Base-by-base conservation (phyloP, 306 rosid species). In the Begonia loranthoides region DNA sequence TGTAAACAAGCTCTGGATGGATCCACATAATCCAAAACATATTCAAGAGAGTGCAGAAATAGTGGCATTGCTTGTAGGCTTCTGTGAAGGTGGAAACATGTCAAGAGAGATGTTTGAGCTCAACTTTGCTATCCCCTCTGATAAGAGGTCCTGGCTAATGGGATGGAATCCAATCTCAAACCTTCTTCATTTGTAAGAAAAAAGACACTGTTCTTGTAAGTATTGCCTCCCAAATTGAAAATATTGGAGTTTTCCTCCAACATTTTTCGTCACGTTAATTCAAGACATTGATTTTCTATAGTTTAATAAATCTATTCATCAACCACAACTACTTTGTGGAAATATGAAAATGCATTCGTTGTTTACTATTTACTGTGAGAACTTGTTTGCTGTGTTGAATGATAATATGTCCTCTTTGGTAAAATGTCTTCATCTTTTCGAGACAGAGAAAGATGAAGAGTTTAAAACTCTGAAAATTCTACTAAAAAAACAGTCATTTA, bases 41-140 rank as follows among this genome's bases (percentile, higher is more conserved):
- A 72, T 92, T 6, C 81, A 83, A 15, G 96, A 92, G 70, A 92
- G 99, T 66, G 94, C 99, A 52, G 89, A 87, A 58, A 76, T 92
- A 38, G 99, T 92, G 59, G 96, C 99, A 43, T 86, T 65, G 66
- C 96, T 92, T 57, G 99, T 92, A 10, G 99, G 96, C 21, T 92
- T 92, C 70, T 56, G 87, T 41, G 94, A 78, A 73, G 78, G 93
- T 34, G 94, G 99, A 9, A 87, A 87, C 78, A 53, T 92, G 87
- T 87, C 99, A 38, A 83, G 66, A 71, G 99, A 92, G 78, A 87
- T 92, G 99, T 92, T 92, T 56, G 94, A 83, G 63, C 93, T 92
- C 60, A 92, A 83, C 58, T 87, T 92, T 33, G 96, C 58, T 28
- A 86, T 70, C 68, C 96, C 99, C 44, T 83, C 94, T 48, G 99